Base-by-base conservation (phyloP, 768 basidiomycete species). In the Brasilioporus rufonigricans region DNA sequence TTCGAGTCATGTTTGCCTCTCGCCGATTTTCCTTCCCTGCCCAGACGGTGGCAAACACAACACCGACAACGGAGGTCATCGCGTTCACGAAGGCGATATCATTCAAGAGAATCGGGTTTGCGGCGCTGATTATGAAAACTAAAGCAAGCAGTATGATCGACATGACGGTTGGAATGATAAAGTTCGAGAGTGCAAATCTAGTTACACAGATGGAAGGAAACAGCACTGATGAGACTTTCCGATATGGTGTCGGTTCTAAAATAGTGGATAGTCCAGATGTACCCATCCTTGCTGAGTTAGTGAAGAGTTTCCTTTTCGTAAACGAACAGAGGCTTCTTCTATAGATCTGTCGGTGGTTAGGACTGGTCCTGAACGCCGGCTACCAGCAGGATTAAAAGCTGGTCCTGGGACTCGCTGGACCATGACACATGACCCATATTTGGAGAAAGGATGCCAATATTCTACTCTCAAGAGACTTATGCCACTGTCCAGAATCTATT, bases 121-220 rank as follows among this genome's bases (percentile, higher is more conserved):
- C n/a, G 45, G 47, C 45, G 13, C 62, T 50, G 19, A 47, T 26
- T 50, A 54, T 56, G 46, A 63, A 69, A 23, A 65, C 48, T 39
- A 68, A 35, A n/a, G 53, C 54, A 31, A 65, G 57, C 41, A 64
- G 69, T 12, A 48, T 59, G 39, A 70, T 52, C 29, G 65, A 71
- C 36, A 69, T 51, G 32, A 67, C 33, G 21, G 59, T 59, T 1
- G 67, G 68, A 13, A 70, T 53, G 21, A 65, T 44, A 39, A 71
- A 71, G 45, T 68, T 69, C 8, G 66, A 62, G 41, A 64, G 63
- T 5, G 66, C 64, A 5, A 71, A 50, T 32, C 53, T 61, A n/a
- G 29, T 53, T 24, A 51, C 57, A 44, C 48, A 44, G 36, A 38
- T 24, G 48, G 19, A 27, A 38, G 44, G 31, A 40, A 11, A 45